These are phyloP conservation scores for Thinopyrum elongatum DNA, from an alignment of 176 grass and related monocot genomes.

Conservation along the genomic window DNA sequence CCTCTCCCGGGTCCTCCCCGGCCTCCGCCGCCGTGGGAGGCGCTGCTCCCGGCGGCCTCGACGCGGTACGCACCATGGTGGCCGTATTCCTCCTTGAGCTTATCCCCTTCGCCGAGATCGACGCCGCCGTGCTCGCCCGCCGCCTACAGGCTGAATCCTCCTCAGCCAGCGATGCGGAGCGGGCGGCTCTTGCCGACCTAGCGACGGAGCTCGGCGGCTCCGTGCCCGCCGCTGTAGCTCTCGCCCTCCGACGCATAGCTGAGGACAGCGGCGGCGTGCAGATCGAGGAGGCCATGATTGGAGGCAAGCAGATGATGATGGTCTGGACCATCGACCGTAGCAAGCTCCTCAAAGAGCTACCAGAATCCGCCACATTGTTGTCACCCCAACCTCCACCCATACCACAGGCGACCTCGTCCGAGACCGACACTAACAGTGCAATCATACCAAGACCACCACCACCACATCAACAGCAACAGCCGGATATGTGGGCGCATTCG, in stretches of 20 bases:
- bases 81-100: slow-evolving; percentile 87
- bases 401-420: slow-evolving; percentile 7
- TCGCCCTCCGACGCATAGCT: slow-evolving; percentile 73
- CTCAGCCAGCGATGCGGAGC: slow-evolving; percentile 58
- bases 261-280: slow-evolving; percentile 81
- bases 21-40: slow-evolving; percentile 15
- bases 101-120: slow-evolving; percentile 78
- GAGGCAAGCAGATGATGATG: slow-evolving; percentile 81
- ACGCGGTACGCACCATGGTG: slow-evolving; percentile 80
- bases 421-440: slow-evolving; percentile 38
- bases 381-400: slow-evolving; percentile 31
- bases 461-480: slow-evolving; percentile 26
- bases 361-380: slow-evolving; percentile 53
- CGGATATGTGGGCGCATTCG: slow-evolving; percentile 77
- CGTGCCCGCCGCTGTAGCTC: slow-evolving; percentile 54
- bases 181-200: slow-evolving; percentile 65
- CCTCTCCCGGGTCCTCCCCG: slow-evolving; percentile 42
- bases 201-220: slow-evolving; percentile 64
- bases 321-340: slow-evolving; percentile 93
- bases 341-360: slow-evolving; percentile 92
- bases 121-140: slow-evolving; percentile 71
- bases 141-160: slow-evolving; percentile 72
- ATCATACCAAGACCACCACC: slow-evolving; percentile 52
- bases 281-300: slow-evolving; percentile 79
- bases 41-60: slow-evolving; percentile 45